Conservation (phyloP, 805 yeast species). For the Wickerhamia fluorescens region DNA sequence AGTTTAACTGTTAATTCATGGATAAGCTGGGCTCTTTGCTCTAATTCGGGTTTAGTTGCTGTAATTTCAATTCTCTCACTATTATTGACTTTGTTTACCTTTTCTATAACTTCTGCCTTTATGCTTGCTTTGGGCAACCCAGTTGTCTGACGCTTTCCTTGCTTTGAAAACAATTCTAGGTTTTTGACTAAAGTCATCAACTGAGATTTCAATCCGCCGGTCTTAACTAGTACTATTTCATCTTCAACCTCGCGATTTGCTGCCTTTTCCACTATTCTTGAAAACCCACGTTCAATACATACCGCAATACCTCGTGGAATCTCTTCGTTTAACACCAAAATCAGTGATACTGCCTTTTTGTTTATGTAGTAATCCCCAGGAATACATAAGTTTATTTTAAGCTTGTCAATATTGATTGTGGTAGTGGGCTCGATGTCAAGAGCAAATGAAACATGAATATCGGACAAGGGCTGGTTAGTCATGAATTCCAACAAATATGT, state of each 20-base stretch:
- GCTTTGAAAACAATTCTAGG: constrained; percentile 51
- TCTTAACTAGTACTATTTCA: constrained; percentile 31
- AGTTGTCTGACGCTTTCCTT: constrained; percentile 38
- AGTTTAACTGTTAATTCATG: constrained; percentile 23
- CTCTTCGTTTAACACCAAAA: constrained; percentile 55
- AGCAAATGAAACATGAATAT: constrained; percentile 37
- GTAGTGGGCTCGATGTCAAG: constrained; percentile 56
- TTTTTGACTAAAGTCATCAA: constrained; percentile 48
- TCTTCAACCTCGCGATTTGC: constrained; percentile 15
- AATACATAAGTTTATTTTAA: constrained; percentile 46
- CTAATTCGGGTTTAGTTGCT: too few species aligned
- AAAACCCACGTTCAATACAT: constrained; percentile 63
- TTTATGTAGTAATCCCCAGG: constrained; percentile 49
- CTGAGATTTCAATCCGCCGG: constrained; percentile 48
- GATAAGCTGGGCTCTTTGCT: constrained; percentile 12
- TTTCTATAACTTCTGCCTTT: not conserved
- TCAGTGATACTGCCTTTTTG: constrained; percentile 36
- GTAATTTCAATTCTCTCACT: not conserved
- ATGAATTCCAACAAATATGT: constrained; percentile 25
- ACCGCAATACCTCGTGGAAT: constrained; percentile 63
- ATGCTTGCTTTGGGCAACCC: constrained; percentile 3
- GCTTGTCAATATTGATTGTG: constrained; percentile 52
- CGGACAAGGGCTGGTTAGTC: constrained; percentile 11
- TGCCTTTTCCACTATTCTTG: constrained; percentile 27
- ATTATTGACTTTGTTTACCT: not conserved